phyloP scores from a whole-genome alignment of 164 flowering plant species.

The Vitis vinifera region ASM3070453v1 NC_081817.1:7306001-7306500 shows the following conservation, averaged over 20 bases:
- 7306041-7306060: background rate
- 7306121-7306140: background rate
- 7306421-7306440: conserved; percentile 43
- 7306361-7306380: background rate
- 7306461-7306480: conserved; percentile 96
- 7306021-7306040: background rate
- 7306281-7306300: conserved; percentile 84
- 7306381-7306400: background rate
- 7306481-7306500: conserved; percentile 92
- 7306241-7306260: conserved; percentile 54
- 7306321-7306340: conserved; percentile 94
- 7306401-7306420: background rate
- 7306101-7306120: conserved; percentile 1
- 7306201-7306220: conserved; percentile 13
- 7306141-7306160: conserved; percentile 1
- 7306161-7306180: conserved; percentile 2
- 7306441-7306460: conserved; percentile 89
- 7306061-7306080: conserved; percentile 3
- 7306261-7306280: conserved; percentile 71
- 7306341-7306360: background rate
- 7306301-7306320: conserved; percentile 87
- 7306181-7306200: conserved; percentile 8
- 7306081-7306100: background rate
- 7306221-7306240: conserved; percentile 1
- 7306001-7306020: background rate